These are phyloP conservation scores for Fusarium sp. DNA, from an alignment of 2,329 filamentous ascomycete species.

Conservation along the genomic window DNA sequence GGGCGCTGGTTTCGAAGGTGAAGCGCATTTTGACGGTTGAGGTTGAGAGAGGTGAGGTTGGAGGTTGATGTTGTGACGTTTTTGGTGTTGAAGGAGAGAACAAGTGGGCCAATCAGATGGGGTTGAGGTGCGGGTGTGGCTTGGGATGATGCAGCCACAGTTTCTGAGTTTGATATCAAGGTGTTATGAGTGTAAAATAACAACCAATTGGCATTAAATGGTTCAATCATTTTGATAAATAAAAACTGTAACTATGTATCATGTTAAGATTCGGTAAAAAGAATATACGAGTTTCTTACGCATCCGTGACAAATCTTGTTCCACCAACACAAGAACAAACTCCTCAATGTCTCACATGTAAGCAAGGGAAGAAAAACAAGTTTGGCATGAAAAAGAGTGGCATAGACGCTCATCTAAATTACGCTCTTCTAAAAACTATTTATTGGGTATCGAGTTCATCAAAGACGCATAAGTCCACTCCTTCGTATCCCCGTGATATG, in stretches of 20 bases:
- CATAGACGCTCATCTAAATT: conserved; percentile 42
- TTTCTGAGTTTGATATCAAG: conserved; percentile 2
- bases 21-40: conserved; percentile 51
- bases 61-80: conserved; percentile 39
- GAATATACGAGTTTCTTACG: neutral
- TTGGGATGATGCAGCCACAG: conserved; percentile 39
- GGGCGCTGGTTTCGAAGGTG: conserved; percentile 50
- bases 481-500: conserved; percentile 48
- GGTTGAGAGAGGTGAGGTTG: conserved; percentile 2
- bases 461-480: conserved; percentile 48
- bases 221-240: too few species aligned
- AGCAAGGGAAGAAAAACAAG: neutral
- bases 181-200: neutral
- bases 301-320: neutral
- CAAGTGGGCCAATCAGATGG: conserved; percentile 42
- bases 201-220: neutral
- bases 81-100: conserved; percentile 35
- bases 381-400: conserved; percentile 37
- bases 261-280: too few species aligned
- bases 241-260: too few species aligned
- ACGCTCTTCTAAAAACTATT: conserved; percentile 45
- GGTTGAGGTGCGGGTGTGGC: conserved; percentile 27
- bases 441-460: conserved; percentile 50
- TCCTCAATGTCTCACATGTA: neutral
- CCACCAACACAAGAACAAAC: neutral